phyloP scores from a whole-genome alignment of 345 rosid genomes.

The Microthlaspi erraticum region DNA sequence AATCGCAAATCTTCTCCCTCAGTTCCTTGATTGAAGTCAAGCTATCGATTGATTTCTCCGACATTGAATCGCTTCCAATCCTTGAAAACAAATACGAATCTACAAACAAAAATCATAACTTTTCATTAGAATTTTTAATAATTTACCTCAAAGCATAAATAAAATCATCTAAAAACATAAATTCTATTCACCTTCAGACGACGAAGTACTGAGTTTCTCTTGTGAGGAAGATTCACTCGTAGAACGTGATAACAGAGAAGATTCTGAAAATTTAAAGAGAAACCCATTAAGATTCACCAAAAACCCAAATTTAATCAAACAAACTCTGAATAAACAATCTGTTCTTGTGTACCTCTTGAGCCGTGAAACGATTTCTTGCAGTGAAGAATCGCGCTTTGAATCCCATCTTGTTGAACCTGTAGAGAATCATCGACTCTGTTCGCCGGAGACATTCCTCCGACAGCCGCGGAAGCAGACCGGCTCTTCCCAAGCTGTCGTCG shows the following conservation, averaged over 20 bases:
- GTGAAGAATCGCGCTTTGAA: conserved; percentile 92
- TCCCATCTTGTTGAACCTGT: conserved; percentile 85
- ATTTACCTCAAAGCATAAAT: neutral
- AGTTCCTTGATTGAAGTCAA: conserved; percentile 38
- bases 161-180: neutral
- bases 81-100: conserved; percentile 53
- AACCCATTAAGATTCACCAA: neutral
- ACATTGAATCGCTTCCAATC: conserved; percentile 47
- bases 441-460: conserved; percentile 55
- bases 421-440: conserved; percentile 85
- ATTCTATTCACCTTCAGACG: conserved; percentile 50
- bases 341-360: conserved; percentile 46
- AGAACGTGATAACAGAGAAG: conserved; percentile 50
- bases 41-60: conserved; percentile 43
- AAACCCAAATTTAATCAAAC: neutral
- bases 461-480: conserved; percentile 62
- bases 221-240: conserved; percentile 53
- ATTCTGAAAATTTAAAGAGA: conserved; percentile 41
- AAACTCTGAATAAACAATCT: neutral
- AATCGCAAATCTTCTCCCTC: conserved; percentile 38
- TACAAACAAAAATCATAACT: neutral
- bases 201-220: conserved; percentile 53
- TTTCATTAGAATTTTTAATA: neutral
- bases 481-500: conserved; percentile 75
- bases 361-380: conserved; percentile 89